Evolutionary conservation across 192 early-diverging fungal genomes (phyloP), one percentile per base, ranked within the genome.

Genomic region (Gamsiella multidivaricata): DNA sequence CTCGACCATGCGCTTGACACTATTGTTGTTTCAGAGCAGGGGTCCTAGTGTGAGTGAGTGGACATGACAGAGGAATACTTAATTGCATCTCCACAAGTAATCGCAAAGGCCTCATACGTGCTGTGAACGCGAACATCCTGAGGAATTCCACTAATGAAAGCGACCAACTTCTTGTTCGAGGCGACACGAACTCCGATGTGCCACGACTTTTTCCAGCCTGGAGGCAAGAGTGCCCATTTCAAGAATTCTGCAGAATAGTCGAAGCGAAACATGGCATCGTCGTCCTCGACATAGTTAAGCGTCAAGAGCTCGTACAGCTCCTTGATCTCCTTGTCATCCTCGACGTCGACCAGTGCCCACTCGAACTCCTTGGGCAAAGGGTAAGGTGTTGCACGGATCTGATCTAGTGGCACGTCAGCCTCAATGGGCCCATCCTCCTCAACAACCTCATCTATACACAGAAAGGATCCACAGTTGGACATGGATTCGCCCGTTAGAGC

Each of bases 241-340:
- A 99, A 84, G 70, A 99, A 97, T 31, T 91, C 93, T 12, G 90
- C 85, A 29, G 95, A 93, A 82, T 99, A 99, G 70, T 96, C 95
- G 72, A 99, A 99, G 28, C 98, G 89, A 84, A 99, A 98, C 85
- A 90, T 91, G 43, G 95, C 93, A 73, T 97, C 96, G 50, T 94
- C 90, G 61, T 98, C 98, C 81, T 99, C 98, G 14, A 99, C 97
- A 65, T 99, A 99, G 85, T 99, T 96, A 41, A 91, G 79, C 12
- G 91, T 89, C 69, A 99, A 87, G 33, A 98, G 85, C 57, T 88
- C 85, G 62, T 98, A 97, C n/a, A 98, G 79, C 74, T 98, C 95
- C 70, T 89, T 93, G 59, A 94, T 88, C 80, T 97, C 83, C 37
- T 73, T 84, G 18, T 91, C 89, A 45, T 92, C 83, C 17, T 88